These are phyloP conservation scores for Zychaea mexicana DNA, from an alignment of 371 early-diverging fungal genomes.

Conservation along the genomic window DNA sequence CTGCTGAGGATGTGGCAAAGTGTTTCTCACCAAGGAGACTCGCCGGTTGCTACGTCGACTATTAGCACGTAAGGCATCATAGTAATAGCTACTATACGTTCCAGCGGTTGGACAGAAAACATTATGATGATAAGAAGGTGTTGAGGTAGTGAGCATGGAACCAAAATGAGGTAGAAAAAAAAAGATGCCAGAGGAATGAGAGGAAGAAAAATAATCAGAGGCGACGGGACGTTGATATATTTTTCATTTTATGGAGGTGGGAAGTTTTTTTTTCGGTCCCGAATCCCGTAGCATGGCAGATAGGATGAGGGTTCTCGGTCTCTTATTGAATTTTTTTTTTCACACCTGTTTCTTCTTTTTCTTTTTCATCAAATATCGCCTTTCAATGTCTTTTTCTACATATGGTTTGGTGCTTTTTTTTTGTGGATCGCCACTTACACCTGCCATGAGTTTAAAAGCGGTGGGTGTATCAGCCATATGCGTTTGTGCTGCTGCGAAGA, in stretches of 20 bases:
- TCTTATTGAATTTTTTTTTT: background rate
- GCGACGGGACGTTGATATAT: background rate
- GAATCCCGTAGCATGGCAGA: background rate
- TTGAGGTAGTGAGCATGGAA: background rate
- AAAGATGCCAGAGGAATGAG: background rate
- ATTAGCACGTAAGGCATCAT: background rate
- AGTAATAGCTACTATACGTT: constrained; percentile 6
- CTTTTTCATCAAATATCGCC: background rate
- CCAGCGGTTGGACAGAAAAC: background rate
- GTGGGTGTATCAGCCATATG: too few relatives aligned
- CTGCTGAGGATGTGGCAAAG: background rate
- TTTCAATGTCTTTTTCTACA: background rate
- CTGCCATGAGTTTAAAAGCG: too few relatives aligned
- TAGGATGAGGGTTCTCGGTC: background rate
- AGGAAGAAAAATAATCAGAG: background rate
- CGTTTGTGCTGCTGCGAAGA: too few relatives aligned
- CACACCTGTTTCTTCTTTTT: background rate
- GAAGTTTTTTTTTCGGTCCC: constrained; percentile 3
- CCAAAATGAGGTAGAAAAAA: background rate
- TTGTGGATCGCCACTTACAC: background rate
- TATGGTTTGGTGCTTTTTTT: background rate
- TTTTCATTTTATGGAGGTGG: background rate
- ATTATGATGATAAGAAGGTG: constrained; percentile 4
- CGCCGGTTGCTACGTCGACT: constrained; percentile 4
- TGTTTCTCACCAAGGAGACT: constrained; percentile 4